Conservation (phyloP, 495 filamentous ascomycete species). For the Daldinia vernicosa region DNA sequence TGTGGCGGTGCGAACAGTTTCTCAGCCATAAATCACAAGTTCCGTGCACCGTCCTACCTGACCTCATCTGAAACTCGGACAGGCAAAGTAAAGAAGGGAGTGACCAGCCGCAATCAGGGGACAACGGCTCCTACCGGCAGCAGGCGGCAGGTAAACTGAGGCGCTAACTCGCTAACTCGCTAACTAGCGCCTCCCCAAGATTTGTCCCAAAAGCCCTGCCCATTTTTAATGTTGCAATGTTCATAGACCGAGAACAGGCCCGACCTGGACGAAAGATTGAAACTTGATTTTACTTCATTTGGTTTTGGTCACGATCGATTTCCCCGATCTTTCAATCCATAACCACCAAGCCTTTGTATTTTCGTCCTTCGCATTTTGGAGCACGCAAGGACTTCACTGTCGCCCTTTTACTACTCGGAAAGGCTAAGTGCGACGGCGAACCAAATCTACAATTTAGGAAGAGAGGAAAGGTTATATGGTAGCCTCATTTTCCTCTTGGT, state of each 20-base stretch:
- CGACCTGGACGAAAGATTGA: slow-evolving; percentile 30
- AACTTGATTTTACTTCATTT: slow-evolving; percentile 36
- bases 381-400: slow-evolving; percentile 3
- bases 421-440: slow-evolving; percentile 15
- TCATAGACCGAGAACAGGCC: slow-evolving; percentile 27
- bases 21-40: neutral
- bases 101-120: slow-evolving; percentile 33
- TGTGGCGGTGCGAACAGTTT: neutral
- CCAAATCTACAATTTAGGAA: slow-evolving; percentile 2
- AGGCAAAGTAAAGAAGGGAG: slow-evolving; percentile 6
- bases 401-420: slow-evolving; percentile 1
- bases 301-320: slow-evolving; percentile 30
- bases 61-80: neutral
- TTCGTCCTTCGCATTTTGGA: slow-evolving; percentile 22
- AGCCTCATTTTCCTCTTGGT: slow-evolving; percentile 12
- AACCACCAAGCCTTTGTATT: slow-evolving; percentile 29
- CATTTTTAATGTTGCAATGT: slow-evolving; percentile 28
- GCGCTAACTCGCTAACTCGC: slow-evolving; percentile 42
- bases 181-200: slow-evolving; percentile 36
- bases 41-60: neutral
- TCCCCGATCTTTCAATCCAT: slow-evolving; percentile 9
- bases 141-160: slow-evolving; percentile 37
- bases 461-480: slow-evolving; percentile 3
- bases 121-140: slow-evolving; percentile 38
- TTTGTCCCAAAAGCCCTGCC: slow-evolving; percentile 28